A percentile compares a stretch with the other conserved stretches of the same genome.
These are phyloP conservation scores for Clarireedia homoeocarpa DNA, from an alignment of 2,329 filamentous ascomycete genomes.

Conservation along the genomic window DNA sequence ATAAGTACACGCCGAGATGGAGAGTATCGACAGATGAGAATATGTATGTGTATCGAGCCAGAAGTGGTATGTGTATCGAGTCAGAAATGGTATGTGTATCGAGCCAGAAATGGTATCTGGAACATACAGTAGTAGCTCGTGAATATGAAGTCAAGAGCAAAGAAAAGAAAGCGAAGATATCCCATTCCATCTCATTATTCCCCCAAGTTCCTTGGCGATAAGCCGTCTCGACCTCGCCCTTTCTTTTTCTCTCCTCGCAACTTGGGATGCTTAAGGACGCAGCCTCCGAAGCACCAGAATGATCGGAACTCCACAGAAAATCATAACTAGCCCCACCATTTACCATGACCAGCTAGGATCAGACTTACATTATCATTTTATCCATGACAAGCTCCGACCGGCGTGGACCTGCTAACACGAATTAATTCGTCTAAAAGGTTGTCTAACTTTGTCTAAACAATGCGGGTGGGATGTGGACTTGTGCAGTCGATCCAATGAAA, in stretches of 20 bases:
- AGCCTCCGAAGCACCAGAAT: conserved; percentile 1
- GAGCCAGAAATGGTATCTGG: too few relatives aligned
- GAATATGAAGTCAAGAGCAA: not conserved
- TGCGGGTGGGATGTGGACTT: not conserved
- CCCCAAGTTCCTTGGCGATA: conserved; percentile 3
- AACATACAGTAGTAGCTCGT: too few relatives aligned
- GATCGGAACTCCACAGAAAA: conserved; percentile 4
- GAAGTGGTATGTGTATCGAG: too few relatives aligned
- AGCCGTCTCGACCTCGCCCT: not conserved
- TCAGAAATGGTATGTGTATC: too few relatives aligned
- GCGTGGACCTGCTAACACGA: not conserved
- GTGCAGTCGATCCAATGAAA: not conserved
- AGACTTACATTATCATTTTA: not conserved
- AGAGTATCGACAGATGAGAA: too few relatives aligned
- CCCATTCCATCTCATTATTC: not conserved
- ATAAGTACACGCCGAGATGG: too few relatives aligned
- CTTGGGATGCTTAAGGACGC: not conserved
- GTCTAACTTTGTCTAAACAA: not conserved
- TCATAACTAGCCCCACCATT: not conserved
- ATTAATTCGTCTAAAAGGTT: not conserved
- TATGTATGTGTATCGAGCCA: too few relatives aligned
- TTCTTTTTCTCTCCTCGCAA: not conserved
- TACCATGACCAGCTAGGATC: not conserved
- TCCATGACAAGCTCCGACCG: not conserved
- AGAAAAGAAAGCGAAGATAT: not conserved